Percentiles rank a stretch among this genome's conserved stretches.
Conservation (phyloP, 768 basidiomycete species). For the Termitomyces sp. region DNA sequence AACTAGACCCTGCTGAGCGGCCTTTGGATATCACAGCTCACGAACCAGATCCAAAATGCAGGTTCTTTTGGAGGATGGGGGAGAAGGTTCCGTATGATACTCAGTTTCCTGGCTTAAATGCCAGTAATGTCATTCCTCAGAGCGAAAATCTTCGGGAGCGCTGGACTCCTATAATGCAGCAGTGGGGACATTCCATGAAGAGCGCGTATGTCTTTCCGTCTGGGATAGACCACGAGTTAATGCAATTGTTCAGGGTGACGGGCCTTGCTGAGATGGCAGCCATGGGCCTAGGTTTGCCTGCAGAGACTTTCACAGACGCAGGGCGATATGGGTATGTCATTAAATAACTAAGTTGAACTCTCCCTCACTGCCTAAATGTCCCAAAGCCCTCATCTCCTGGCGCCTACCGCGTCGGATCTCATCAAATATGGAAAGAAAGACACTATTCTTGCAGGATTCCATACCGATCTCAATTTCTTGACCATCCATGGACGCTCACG, state of each 20-base stretch:
- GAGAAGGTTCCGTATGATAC: conserved; percentile 72
- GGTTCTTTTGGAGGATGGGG: conserved; percentile 89
- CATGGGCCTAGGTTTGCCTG: conserved; percentile 71
- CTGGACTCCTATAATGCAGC: conserved; percentile 74
- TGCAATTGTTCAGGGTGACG: conserved; percentile 52
- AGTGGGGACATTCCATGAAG: conserved; percentile 89
- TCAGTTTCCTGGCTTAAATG: conserved; percentile 69
- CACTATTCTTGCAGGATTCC: conserved; percentile 91
- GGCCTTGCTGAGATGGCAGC: conserved; percentile 87
- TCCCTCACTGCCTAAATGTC: not conserved
- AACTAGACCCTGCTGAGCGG: conserved; percentile 69
- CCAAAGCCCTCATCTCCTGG: conserved; percentile 71
- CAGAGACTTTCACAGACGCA: conserved; percentile 67
- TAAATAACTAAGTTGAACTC: not conserved
- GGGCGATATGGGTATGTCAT: conserved; percentile 72
- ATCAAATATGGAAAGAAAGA: conserved; percentile 69
- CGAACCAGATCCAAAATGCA: conserved; percentile 88
- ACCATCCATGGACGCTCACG: conserved; percentile 87
- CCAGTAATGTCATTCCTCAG: conserved; percentile 76
- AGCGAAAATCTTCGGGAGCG: conserved; percentile 46
- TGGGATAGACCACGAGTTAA: not conserved
- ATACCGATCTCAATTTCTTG: conserved; percentile 90
- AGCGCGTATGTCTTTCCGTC: conserved; percentile 51
- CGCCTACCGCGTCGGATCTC: conserved; percentile 91
- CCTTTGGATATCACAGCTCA: conserved; percentile 81